Percentiles rank a stretch among this genome's conserved stretches.
phyloP scores from a whole-genome alignment of 305 asterid genomes.

The Solanum hybrid region DNA sequence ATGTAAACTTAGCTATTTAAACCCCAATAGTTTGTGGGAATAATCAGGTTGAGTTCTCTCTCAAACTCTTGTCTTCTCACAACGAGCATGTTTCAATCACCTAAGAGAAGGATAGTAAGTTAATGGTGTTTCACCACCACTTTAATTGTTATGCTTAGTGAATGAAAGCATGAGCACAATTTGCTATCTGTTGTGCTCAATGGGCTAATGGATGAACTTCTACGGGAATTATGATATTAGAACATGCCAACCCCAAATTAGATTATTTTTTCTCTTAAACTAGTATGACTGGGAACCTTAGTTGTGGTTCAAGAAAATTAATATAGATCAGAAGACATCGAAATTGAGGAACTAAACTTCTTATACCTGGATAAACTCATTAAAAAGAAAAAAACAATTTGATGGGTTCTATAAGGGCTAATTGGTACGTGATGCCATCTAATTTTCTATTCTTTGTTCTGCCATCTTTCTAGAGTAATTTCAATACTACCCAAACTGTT shows the following conservation, averaged over 20 bases:
- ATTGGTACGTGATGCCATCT: neutral
- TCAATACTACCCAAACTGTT: no score
- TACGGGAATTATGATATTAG: neutral
- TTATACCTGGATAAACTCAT: neutral
- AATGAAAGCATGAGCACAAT: neutral
- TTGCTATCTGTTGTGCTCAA: neutral
- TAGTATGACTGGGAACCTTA: neutral
- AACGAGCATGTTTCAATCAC: neutral
- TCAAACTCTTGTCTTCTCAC: no score
- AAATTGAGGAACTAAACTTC: neutral
- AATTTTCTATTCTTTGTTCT: neutral
- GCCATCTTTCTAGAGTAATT: neutral
- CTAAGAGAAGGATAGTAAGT: neutral
- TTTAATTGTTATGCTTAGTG: neutral
- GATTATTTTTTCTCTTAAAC: neutral
- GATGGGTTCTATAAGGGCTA: neutral
- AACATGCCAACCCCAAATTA: neutral
- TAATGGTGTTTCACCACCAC: neutral
- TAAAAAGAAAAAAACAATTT: neutral
- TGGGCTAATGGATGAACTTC: neutral
- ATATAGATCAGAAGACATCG: neutral
- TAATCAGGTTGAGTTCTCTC: no score
- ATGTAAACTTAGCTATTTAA: no score
- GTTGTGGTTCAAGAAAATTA: neutral
- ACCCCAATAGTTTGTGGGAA: no score